Evolutionary conservation across 2,329 filamentous ascomycete species (phyloP).

Genomic region (Xylaria sp.): DNA sequence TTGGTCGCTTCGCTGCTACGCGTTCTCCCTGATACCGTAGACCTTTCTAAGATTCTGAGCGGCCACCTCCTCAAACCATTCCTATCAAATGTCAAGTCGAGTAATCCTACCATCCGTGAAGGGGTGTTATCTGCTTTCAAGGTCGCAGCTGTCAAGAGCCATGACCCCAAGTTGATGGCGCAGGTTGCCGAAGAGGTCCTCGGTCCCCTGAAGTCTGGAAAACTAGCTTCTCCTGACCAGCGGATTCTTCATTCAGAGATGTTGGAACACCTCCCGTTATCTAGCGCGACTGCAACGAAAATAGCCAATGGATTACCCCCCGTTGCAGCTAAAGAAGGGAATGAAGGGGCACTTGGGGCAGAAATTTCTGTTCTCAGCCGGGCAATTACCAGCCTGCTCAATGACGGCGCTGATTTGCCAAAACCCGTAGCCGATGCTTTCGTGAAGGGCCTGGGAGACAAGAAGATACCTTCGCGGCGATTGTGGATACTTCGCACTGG

Average conservation of each 20-base stretch:
- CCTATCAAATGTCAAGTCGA: constrained; percentile 88
- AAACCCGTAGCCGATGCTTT: constrained; percentile 71
- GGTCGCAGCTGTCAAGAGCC: constrained; percentile 55
- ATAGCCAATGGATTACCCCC: constrained; percentile 68
- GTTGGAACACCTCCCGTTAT: constrained; percentile 66
- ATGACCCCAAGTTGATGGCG: constrained; percentile 60
- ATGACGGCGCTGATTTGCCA: constrained; percentile 62
- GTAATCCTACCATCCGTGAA: constrained; percentile 74
- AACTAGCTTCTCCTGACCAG: constrained; percentile 83
- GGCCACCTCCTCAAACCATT: constrained; percentile 81
- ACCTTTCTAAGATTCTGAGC: constrained; percentile 75
- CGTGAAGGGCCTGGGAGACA: constrained; percentile 82
- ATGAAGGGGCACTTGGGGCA: constrained; percentile 77
- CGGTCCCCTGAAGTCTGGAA: constrained; percentile 77
- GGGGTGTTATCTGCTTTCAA: constrained; percentile 77
- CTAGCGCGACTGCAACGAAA: constrained; percentile 64
- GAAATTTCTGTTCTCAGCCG: constrained; percentile 73
- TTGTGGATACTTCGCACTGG: constrained; percentile 79
- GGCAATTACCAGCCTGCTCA: constrained; percentile 65
- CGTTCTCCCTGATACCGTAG: constrained; percentile 69
- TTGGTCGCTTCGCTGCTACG: constrained; percentile 73
- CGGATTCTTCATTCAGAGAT: constrained; percentile 82
- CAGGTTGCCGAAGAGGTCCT: constrained; percentile 79
- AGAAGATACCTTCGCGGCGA: constrained; percentile 75
- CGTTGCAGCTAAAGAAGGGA: constrained; percentile 81